A percentile compares a stretch with the other conserved stretches of the same genome.
Conservation (phyloP, 306 rosid genomes). For the Trichosanthes truncata region DNA sequence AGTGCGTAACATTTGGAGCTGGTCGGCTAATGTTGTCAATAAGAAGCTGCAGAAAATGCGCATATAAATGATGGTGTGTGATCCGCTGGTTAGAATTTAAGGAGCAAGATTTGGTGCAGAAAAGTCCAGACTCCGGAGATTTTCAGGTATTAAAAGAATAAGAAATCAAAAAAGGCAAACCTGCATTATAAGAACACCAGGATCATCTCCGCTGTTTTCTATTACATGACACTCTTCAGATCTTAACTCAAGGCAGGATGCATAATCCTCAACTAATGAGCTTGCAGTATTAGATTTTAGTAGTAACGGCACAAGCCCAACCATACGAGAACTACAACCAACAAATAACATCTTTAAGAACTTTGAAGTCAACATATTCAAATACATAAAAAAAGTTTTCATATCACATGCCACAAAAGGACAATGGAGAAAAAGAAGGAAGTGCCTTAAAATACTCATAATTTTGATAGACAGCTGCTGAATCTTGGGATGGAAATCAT, state of each 20-base stretch:
- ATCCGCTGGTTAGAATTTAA: neutral
- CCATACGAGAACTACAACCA: slow-evolving; percentile 82
- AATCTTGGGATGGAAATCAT: slow-evolving; percentile 78
- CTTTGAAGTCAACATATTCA: neutral
- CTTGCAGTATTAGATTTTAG: slow-evolving; percentile 67
- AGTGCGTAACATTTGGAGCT: slow-evolving; percentile 81
- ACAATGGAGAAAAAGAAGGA: slow-evolving; percentile 15
- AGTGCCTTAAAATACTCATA: slow-evolving; percentile 85
- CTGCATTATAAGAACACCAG: slow-evolving; percentile 91
- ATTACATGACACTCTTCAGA: slow-evolving; percentile 63
- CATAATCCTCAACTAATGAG: slow-evolving; percentile 90
- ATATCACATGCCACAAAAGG: neutral
- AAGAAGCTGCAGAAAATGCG: slow-evolving; percentile 60
- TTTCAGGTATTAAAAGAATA: neutral
- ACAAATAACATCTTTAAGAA: neutral
- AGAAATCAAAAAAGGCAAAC: slow-evolving; percentile 28
- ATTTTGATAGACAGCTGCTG: slow-evolving; percentile 88
- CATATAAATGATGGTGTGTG: neutral
- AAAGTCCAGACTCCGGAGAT: neutral
- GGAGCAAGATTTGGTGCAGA: neutral
- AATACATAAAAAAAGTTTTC: neutral
- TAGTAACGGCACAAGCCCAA: slow-evolving; percentile 77
- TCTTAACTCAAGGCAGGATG: slow-evolving; percentile 89
- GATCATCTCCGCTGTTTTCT: slow-evolving; percentile 66
- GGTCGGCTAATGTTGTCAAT: slow-evolving; percentile 84